phyloP scores from a whole-genome alignment of 2,329 filamentous ascomycete genomes.

The Fonsecaea monophora region DNA sequence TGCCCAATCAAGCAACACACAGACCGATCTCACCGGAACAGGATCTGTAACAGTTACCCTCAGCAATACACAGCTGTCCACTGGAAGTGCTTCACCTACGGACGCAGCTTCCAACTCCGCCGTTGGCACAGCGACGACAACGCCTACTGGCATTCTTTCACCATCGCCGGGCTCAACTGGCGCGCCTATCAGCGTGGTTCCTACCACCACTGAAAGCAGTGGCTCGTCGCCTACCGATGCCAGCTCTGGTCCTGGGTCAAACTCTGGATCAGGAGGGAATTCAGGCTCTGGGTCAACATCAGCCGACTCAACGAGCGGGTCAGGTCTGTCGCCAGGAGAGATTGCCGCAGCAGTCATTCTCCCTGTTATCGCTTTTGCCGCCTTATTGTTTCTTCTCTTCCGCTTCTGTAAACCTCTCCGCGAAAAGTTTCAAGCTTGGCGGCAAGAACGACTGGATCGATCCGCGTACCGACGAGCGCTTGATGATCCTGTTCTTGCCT shows the following conservation, averaged over 20 bases:
- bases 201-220: slow-evolving; percentile 21
- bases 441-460: slow-evolving; percentile 26
- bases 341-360: slow-evolving; percentile 32
- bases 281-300: slow-evolving; percentile 16
- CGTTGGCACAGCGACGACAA: not conserved
- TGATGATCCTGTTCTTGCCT: slow-evolving; percentile 33
- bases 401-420: slow-evolving; percentile 32
- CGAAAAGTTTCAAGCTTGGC: slow-evolving; percentile 25
- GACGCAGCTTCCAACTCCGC: not conserved
- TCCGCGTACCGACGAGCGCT: slow-evolving; percentile 33
- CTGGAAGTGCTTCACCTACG: slow-evolving; percentile 8
- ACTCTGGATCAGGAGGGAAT: slow-evolving; percentile 17
- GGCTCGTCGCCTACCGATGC: slow-evolving; percentile 18
- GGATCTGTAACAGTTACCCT: slow-evolving; percentile 11
- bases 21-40: not conserved
- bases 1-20: not conserved
- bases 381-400: slow-evolving; percentile 29
- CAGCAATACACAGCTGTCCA: slow-evolving; percentile 14
- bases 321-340: slow-evolving; percentile 31
- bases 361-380: slow-evolving; percentile 27
- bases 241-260: slow-evolving; percentile 10
- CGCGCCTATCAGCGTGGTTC: slow-evolving; percentile 11
- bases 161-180: slow-evolving; percentile 11
- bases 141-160: not conserved
- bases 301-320: slow-evolving; percentile 8